Evolutionary conservation across 176 grass and related monocot genomes (phyloP), one percentile per base, ranked within the genome.

Genomic region (Paspalum vaginatum): DNA sequence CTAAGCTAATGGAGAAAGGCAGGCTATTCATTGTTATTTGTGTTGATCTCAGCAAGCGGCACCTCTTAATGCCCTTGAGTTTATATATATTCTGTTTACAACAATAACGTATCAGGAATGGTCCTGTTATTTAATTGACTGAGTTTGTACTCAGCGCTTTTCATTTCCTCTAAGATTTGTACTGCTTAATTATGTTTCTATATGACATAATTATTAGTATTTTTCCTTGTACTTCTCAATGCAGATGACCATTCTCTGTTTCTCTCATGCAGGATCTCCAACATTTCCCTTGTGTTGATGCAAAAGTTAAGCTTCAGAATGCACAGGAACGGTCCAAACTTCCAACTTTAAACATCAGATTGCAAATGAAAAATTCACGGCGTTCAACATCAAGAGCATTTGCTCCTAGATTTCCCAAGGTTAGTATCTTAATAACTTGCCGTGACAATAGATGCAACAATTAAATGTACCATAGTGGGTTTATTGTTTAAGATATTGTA

Each of bases 381-480:
- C 77, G 84, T 27, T 91, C 85, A 61, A 83, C 75, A 76, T 86
- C 80, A 61, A 91, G 95, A 86, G 88, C 92, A 74, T 98, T 98
- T 89, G 82, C 86, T 48, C 86, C 92, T 84, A 82, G 90, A 89
- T 98, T 92, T 72, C 95, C 92, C 13, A 98, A 95, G 92, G 95
- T 98, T 51, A 85, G 84, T 77, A 61, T 49, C 78, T 68, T 52
- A 71, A 79, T 70, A 77, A 72, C 54, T 71, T 77, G 39, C 22
- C 18, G 15, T 70, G 63, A 37, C 12, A 82, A 77, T 69, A 76
- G 20, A 39, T 68, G 65, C 32, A 57, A 48, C 56, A 17, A 13
- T 79, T 68, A 48, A 63, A 84, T 74, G 38, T 76, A 44, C 50
- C 27, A 26, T 54, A 43, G 54, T 62, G 39, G 52, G 25, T 38